phyloP scores from a whole-genome alignment of 352 stramenopile genomes.

The Blastocystis sp. region DNA sequence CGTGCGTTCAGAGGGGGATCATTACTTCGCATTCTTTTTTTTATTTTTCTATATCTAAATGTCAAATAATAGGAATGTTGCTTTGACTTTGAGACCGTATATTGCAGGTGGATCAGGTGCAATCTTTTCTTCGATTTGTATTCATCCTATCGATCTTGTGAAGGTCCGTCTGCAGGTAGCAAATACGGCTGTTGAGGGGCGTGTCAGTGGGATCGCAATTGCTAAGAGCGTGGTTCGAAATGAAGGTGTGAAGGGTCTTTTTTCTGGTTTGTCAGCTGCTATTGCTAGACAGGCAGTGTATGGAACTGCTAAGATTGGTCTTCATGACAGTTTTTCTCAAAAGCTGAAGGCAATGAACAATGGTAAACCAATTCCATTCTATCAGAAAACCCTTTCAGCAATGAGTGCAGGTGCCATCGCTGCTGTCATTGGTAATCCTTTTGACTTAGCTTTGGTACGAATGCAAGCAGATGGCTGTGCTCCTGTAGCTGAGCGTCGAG shows the following conservation, averaged over 20 bases:
- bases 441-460: constrained; percentile 91
- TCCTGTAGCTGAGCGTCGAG: constrained; percentile 77
- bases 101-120: constrained; percentile 42
- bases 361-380: constrained; percentile 63
- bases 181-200: constrained; percentile 66
- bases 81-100: constrained; percentile 6
- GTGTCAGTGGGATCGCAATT: constrained; percentile 72
- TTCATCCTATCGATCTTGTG: constrained; percentile 80
- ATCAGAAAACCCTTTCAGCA: constrained; percentile 62
- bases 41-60: background rate
- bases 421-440: constrained; percentile 92
- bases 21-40: constrained; percentile 47
- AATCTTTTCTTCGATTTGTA: constrained; percentile 63
- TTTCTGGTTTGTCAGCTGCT: constrained; percentile 74
- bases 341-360: constrained; percentile 62
- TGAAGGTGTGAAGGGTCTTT: constrained; percentile 74
- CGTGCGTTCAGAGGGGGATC: background rate
- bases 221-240: constrained; percentile 74
- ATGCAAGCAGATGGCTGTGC: constrained; percentile 93
- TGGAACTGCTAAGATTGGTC: constrained; percentile 67
- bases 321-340: constrained; percentile 64
- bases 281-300: constrained; percentile 68
- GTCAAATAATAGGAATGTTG: constrained; percentile 1
- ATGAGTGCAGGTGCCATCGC: constrained; percentile 64
- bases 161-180: constrained; percentile 80